Evolutionary conservation across 768 basidiomycete species (phyloP).

Genomic region (Lactarius pseudohatsudake): DNA sequence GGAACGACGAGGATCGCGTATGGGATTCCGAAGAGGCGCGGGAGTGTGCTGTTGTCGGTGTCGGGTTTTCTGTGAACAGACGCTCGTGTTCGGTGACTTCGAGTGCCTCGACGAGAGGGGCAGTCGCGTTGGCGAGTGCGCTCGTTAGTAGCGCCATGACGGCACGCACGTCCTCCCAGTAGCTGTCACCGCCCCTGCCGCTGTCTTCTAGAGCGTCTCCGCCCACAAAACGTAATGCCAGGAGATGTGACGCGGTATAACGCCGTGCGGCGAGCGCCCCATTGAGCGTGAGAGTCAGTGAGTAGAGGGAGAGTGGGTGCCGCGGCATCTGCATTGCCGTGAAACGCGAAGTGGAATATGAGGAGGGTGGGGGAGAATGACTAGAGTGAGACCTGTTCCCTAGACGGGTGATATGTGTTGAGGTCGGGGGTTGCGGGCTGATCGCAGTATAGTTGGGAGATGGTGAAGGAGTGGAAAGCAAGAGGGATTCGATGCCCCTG

Average conservation of each 20-base stretch:
- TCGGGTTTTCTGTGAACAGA: conserved; percentile 51
- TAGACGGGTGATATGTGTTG: conserved; percentile 23
- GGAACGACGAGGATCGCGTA: background rate
- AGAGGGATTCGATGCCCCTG: conserved; percentile 46
- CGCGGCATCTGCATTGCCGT: conserved; percentile 59
- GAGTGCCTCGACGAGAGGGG: conserved; percentile 61
- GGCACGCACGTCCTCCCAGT: conserved; percentile 83
- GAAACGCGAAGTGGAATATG: conserved; percentile 51
- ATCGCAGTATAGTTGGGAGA: conserved; percentile 25
- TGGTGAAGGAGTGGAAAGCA: conserved; percentile 41
- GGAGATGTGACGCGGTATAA: conserved; percentile 75
- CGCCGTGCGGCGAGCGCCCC: conserved; percentile 70
- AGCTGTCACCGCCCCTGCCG: conserved; percentile 42
- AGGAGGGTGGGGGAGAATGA: conserved; percentile 29
- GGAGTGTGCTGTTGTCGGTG: conserved; percentile 31
- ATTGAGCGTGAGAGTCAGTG: conserved; percentile 60
- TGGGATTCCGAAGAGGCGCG: conserved; percentile 10
- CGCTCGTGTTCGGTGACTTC: conserved; percentile 57
- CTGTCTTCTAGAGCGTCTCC: conserved; percentile 32
- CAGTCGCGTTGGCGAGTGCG: conserved; percentile 63
- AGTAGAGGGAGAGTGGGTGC: conserved; percentile 66
- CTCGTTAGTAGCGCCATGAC: conserved; percentile 70
- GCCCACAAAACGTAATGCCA: conserved; percentile 68
- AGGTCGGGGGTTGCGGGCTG: conserved; percentile 25
- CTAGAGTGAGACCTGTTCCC: conserved; percentile 24